These are phyloP conservation scores for Penicillium vulpinum DNA, from an alignment of 2,329 filamentous ascomycete species.

Conservation along the genomic window DNA sequence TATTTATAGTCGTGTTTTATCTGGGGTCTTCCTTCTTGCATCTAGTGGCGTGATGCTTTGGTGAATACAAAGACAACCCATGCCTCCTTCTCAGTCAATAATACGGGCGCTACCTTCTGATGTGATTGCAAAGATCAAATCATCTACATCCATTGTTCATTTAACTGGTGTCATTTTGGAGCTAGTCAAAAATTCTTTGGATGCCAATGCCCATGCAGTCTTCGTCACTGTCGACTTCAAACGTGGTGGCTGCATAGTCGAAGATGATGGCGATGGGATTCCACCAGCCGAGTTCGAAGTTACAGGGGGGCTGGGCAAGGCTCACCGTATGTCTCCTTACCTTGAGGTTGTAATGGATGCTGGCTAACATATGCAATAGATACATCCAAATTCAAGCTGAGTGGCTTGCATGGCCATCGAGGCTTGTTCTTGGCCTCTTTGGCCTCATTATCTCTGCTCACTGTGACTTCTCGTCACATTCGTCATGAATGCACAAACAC, in stretches of 20 bases:
- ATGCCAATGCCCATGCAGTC: slow-evolving; percentile 70
- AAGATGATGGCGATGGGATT: slow-evolving; percentile 85
- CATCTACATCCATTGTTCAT: slow-evolving; percentile 75
- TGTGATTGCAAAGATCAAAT: slow-evolving; percentile 77
- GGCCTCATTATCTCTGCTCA: slow-evolving; percentile 72
- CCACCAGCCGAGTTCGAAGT: slow-evolving; percentile 68
- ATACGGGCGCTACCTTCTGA: slow-evolving; percentile 70
- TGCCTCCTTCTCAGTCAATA: slow-evolving; percentile 26
- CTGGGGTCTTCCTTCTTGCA: neutral
- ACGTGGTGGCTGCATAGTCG: slow-evolving; percentile 73
- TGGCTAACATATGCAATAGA: slow-evolving; percentile 51
- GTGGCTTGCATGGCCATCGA: slow-evolving; percentile 61
- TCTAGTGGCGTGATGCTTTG: slow-evolving; percentile 5
- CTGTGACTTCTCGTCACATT: slow-evolving; percentile 69
- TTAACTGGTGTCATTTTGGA: slow-evolving; percentile 70
- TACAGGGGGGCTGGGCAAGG: slow-evolving; percentile 69
- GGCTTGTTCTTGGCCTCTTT: slow-evolving; percentile 79
- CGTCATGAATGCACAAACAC: slow-evolving; percentile 55
- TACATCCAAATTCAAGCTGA: slow-evolving; percentile 69
- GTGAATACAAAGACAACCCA: slow-evolving; percentile 13
- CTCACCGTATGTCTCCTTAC: slow-evolving; percentile 58
- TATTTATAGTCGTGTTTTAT: neutral
- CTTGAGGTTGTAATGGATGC: neutral
- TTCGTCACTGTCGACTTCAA: slow-evolving; percentile 71
- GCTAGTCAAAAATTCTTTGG: slow-evolving; percentile 79